Evolutionary conservation across 129 eudicot species (phyloP), one percentile per base, ranked within the genome.

Genomic region (Gnaphalium uliginosum): DNA sequence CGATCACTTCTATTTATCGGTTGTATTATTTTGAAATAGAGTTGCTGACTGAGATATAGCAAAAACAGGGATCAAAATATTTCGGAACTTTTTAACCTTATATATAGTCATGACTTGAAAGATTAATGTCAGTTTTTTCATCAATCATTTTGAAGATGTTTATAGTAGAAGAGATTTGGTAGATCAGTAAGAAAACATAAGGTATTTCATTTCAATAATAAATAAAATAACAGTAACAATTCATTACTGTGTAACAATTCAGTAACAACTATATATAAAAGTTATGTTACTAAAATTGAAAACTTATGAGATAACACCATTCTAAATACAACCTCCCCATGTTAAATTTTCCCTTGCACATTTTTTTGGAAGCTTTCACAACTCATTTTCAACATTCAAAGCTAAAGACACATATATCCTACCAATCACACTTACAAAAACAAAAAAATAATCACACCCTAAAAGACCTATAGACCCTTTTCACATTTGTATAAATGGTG

Each of bases 271-370:
- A 53, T n/a, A n/a, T n/a, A n/a, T 51, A 39, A 19, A 67, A 7
- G 0, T 19, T 39, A 4, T 21, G n/a, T 67, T 4, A 9, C 4
- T 17, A 2, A 8, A 18, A 24, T 8, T 24, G 3, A 25, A 10
- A 4, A 5, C 6, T 54, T 32, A 71, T 21, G 53, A 68, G 43
- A 43, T 58, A 41, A 70, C 14, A 43, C 51, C 76, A 19, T 77
- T 68, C 77, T 51, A 23, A 68, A 68, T 71, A 69, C 72, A 71
- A 77, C 83, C 78, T 76, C 66, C 81, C 82, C 79, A 71, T 8
- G 74, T 50, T 66, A 71, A 73, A 22, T 22, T 75, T 79, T 23
- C 41, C 65, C 17, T 24, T 9, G 19, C 74, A 18, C 69, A 75
- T 76, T 71, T 69, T 48, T 24, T 68, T 67, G 77, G 75, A 50